Conservation (phyloP, 257 asterid genomes). For the Solanum virginianum region DNA sequence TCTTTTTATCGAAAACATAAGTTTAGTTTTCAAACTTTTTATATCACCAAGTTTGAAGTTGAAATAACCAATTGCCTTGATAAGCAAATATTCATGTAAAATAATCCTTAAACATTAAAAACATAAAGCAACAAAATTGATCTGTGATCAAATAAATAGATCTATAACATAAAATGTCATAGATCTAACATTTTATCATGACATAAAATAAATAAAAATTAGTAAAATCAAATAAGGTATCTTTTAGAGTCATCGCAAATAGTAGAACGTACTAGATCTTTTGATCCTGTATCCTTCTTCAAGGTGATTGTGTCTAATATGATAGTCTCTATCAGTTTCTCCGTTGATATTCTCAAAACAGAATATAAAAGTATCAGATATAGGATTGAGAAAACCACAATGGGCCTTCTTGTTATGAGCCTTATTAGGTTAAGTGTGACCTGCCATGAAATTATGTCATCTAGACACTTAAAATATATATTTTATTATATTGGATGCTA, state of each 20-base stretch:
- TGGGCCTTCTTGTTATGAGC: too few species aligned
- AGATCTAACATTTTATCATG: neutral
- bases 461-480: rapidly evolving
- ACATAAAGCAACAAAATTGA: too few species aligned
- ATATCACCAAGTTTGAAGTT: neutral
- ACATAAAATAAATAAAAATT: neutral
- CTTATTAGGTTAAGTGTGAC: too few species aligned
- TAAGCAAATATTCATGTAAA: neutral
- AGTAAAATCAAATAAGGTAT: too few species aligned
- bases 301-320: neutral
- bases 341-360: neutral
- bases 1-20: too few species aligned
- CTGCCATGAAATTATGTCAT: too few species aligned
- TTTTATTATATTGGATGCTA: neutral
- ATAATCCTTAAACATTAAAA: neutral
- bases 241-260: neutral
- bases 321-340: neutral
- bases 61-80: neutral
- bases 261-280: neutral
- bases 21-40: neutral
- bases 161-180: too few species aligned
- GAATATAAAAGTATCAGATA: neutral
- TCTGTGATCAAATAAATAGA: neutral
- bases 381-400: too few species aligned
- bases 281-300: neutral